Percentiles rank a stretch among this genome's conserved stretches.
Evolutionary conservation across 2,329 filamentous ascomycete species (phyloP).

Genomic region (Plenodomus biglobosus): DNA sequence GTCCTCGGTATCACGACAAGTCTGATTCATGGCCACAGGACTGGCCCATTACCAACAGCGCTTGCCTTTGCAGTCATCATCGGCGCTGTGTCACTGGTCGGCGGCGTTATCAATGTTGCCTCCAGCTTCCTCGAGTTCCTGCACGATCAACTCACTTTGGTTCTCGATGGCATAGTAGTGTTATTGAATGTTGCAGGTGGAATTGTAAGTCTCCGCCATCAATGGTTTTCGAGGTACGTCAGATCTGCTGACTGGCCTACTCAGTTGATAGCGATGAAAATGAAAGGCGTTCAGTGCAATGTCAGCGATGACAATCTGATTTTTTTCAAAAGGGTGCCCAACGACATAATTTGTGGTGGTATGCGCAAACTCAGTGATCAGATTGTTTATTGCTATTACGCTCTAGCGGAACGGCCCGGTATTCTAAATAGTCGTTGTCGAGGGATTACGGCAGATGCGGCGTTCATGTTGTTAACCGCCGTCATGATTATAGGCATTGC

Average conservation of each 20-base stretch:
- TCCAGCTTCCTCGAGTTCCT: slow-evolving; percentile 13
- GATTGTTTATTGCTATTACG: background rate
- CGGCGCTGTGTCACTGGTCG: slow-evolving; percentile 14
- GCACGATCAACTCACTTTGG: slow-evolving; percentile 16
- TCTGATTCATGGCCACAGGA: slow-evolving; percentile 16
- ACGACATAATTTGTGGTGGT: slow-evolving; percentile 21
- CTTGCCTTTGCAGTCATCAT: slow-evolving; percentile 14
- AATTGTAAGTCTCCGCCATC: slow-evolving; percentile 15
- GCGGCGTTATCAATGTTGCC: slow-evolving; percentile 16
- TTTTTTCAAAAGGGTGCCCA: background rate
- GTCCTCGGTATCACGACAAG: slow-evolving; percentile 17
- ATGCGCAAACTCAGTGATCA: background rate
- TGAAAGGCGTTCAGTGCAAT: slow-evolving; percentile 1
- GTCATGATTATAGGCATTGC: slow-evolving; percentile 6
- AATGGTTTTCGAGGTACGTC: too few relatives aligned
- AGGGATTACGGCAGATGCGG: slow-evolving; percentile 13
- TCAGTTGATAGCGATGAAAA: background rate
- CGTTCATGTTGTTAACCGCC: slow-evolving; percentile 22
- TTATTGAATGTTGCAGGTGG: slow-evolving; percentile 23
- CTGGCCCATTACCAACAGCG: slow-evolving; percentile 2
- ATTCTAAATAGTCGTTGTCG: slow-evolving; percentile 17
- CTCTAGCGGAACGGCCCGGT: background rate
- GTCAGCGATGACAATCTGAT: background rate
- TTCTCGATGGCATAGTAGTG: slow-evolving; percentile 16
- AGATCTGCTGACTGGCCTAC: background rate